Percentiles rank a stretch among this genome's conserved stretches.
Conservation (phyloP, 352 stramenopile genomes). For the Discostella stelligera region DNA sequence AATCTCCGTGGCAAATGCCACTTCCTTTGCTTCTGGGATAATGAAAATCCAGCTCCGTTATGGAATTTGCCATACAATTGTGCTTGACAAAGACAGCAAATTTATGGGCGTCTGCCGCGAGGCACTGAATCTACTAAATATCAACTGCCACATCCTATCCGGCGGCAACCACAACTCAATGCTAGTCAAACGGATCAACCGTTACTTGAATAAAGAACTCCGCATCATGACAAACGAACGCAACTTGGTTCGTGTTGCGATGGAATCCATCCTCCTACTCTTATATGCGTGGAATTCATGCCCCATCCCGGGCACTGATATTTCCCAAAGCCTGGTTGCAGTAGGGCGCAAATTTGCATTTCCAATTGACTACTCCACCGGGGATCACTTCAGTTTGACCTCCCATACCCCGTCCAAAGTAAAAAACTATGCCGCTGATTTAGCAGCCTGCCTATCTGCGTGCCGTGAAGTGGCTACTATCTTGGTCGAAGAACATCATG, state of each 20-base stretch:
- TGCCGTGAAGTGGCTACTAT: not conserved
- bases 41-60: slow-evolving; percentile 7
- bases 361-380: slow-evolving; percentile 7
- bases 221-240: slow-evolving; percentile 20
- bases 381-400: slow-evolving; percentile 2
- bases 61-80: slow-evolving; percentile 15
- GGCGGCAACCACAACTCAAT: slow-evolving; percentile 11
- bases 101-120: slow-evolving; percentile 11
- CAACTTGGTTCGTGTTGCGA: slow-evolving; percentile 6
- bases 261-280: slow-evolving; percentile 9
- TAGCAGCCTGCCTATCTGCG: slow-evolving; percentile 2
- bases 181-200: slow-evolving; percentile 17
- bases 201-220: slow-evolving; percentile 2
- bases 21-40: too few species aligned
- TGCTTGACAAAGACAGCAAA: slow-evolving; percentile 24
- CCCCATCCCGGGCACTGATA: slow-evolving; percentile 11
- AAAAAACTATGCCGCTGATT: not conserved
- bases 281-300: slow-evolving; percentile 13
- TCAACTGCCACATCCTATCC: slow-evolving; percentile 5
- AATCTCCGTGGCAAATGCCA: too few species aligned
- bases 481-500: not conserved
- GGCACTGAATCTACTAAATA: slow-evolving; percentile 6
- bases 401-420: not conserved
- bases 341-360: too few species aligned
- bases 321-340: not conserved